Conservation (phyloP, 1,139 yeast species). For the Magnusiomyces ingens region DNA sequence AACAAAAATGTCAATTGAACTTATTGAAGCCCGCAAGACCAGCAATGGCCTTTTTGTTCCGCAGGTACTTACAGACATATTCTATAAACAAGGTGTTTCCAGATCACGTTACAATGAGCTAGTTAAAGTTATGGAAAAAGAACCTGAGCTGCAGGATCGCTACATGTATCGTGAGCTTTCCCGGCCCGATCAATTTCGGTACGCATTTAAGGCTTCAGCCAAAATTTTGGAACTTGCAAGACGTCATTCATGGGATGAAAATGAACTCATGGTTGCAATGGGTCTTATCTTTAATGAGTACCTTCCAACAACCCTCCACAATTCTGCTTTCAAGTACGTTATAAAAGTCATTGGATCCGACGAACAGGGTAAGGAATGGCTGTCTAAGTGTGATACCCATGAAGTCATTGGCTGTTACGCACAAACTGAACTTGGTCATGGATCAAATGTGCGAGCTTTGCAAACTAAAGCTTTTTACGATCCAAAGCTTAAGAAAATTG, state of each 20-base stretch:
- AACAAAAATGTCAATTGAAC: conserved; percentile 5
- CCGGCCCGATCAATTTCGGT: neutral
- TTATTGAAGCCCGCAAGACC: neutral
- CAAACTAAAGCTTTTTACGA: conserved; percentile 72
- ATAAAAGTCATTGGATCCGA: conserved; percentile 4
- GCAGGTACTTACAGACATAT: neutral
- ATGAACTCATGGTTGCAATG: neutral
- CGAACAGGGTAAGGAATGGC: conserved; percentile 1
- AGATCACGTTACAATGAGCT: neutral
- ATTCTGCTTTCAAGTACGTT: conserved; percentile 6
- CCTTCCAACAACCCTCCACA: conserved; percentile 3
- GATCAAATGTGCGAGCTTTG: conserved; percentile 71
- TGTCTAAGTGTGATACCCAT: neutral
- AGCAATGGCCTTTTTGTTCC: neutral
- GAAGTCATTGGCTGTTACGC: conserved; percentile 55
- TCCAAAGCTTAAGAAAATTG: conserved; percentile 47
- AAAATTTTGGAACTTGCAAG: neutral
- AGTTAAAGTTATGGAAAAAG: neutral
- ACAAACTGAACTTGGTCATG: conserved; percentile 79
- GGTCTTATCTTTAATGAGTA: neutral
- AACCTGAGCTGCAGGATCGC: neutral
- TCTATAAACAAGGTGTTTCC: neutral
- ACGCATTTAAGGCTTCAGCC: conserved; percentile 1
- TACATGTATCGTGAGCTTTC: neutral
- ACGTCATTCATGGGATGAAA: neutral